Evolutionary conservation across 2,329 filamentous ascomycete genomes (phyloP).

Genomic region (Torrubiella hemipterigena): DNA sequence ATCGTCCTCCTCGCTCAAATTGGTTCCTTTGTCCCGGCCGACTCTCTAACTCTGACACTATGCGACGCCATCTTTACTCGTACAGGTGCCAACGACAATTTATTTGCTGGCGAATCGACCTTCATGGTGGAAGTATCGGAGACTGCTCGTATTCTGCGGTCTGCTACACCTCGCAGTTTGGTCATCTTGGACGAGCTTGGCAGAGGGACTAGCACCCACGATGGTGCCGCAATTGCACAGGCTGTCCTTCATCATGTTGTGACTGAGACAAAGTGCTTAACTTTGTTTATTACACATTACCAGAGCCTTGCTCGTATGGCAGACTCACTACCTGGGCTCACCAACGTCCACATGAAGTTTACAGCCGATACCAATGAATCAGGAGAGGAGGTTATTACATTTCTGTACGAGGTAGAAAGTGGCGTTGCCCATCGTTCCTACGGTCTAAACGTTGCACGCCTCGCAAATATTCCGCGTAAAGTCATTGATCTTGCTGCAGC

Average conservation of each 20-base stretch:
- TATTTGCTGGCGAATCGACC: slow-evolving; percentile 86
- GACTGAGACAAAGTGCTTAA: slow-evolving; percentile 60
- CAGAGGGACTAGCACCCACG: slow-evolving; percentile 85
- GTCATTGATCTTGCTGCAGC: slow-evolving; percentile 69
- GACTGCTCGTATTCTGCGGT: slow-evolving; percentile 80
- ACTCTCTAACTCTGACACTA: slow-evolving; percentile 61
- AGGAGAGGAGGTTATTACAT: slow-evolving; percentile 72
- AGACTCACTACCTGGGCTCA: slow-evolving; percentile 56
- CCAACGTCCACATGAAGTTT: slow-evolving; percentile 94
- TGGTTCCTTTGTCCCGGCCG: slow-evolving; percentile 84
- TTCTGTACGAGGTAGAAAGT: slow-evolving; percentile 83
- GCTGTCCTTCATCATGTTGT: slow-evolving; percentile 81
- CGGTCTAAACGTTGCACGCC: slow-evolving; percentile 79
- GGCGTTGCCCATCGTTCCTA: slow-evolving; percentile 91
- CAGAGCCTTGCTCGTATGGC: slow-evolving; percentile 68
- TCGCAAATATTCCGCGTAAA: slow-evolving; percentile 67
- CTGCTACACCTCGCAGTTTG: slow-evolving; percentile 71
- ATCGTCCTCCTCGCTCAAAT: slow-evolving; percentile 91
- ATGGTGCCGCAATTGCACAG: slow-evolving; percentile 91
- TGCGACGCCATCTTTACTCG: slow-evolving; percentile 88
- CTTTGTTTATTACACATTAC: slow-evolving; percentile 96
- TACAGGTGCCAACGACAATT: slow-evolving; percentile 93
- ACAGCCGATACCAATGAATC: slow-evolving; percentile 28
- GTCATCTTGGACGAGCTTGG: slow-evolving; percentile 94
- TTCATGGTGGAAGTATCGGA: slow-evolving; percentile 98